A percentile compares a stretch with the other conserved stretches of the same genome.
phyloP scores from a whole-genome alignment of 176 grass and related monocot species.

The Hyparrhenia diplandra region DNA sequence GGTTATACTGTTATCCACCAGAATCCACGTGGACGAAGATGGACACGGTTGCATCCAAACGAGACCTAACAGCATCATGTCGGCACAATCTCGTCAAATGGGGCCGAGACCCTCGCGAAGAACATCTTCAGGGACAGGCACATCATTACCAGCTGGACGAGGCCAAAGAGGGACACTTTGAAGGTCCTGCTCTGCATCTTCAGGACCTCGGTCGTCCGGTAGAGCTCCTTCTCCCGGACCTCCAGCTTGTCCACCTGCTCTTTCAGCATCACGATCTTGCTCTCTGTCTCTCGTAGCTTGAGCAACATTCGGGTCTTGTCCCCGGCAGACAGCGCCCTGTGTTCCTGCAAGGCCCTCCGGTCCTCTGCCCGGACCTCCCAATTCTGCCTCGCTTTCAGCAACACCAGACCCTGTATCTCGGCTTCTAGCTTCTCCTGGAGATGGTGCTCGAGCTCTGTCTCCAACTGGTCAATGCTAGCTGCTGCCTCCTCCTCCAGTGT shows the following conservation, averaged over 20 bases:
- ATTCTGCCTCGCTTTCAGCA: constrained; percentile 39
- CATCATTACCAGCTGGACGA: constrained; percentile 52
- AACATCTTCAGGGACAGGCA: constrained; percentile 47
- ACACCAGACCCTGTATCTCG: constrained; percentile 49
- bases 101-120: constrained; percentile 7
- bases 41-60: not conserved
- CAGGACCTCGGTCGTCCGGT: constrained; percentile 34
- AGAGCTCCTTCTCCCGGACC: constrained; percentile 41
- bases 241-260: constrained; percentile 43
- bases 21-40: no score
- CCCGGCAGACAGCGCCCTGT: constrained; percentile 9
- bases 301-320: constrained; percentile 14
- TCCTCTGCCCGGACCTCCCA: constrained; percentile 56
- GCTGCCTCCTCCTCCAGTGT: not conserved
- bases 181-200: constrained; percentile 45
- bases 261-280: constrained; percentile 41
- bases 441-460: constrained; percentile 47
- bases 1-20: no score
- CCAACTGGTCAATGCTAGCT: constrained; percentile 30
- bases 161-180: constrained; percentile 50
- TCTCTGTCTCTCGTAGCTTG: constrained; percentile 35
- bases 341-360: constrained; percentile 43
- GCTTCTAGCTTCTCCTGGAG: constrained; percentile 55
- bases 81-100: constrained; percentile 36
- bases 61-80: constrained; percentile 14